Evolutionary conservation across 495 filamentous ascomycete species (phyloP).

Genomic region (Tuber indicum): DNA sequence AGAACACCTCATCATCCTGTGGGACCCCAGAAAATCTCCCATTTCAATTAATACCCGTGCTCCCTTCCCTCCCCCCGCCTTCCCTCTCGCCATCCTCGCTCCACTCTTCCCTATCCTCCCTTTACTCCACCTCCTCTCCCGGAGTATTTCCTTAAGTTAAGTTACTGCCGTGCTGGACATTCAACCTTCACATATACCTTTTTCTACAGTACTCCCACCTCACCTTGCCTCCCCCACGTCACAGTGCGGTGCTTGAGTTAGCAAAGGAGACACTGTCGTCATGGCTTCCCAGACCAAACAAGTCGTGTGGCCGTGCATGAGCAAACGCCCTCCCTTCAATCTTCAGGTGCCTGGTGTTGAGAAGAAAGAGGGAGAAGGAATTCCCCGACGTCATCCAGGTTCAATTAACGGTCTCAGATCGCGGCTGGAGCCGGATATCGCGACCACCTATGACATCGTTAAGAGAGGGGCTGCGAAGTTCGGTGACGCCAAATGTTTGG

Average conservation of each 20-base stretch:
- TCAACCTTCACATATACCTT: background rate
- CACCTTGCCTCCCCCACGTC: background rate
- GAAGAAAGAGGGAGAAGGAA: conserved; percentile 77
- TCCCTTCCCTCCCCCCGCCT: background rate
- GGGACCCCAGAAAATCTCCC: background rate
- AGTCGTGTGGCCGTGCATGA: conserved; percentile 59
- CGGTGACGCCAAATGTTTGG: conserved; percentile 83
- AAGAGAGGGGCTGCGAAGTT: conserved; percentile 68
- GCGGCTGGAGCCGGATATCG: conserved; percentile 59
- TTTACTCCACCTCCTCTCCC: background rate
- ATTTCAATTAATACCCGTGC: background rate
- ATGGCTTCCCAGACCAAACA: conserved; percentile 49
- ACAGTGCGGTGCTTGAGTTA: background rate
- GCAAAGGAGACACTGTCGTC: conserved; percentile 15
- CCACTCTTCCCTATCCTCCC: background rate
- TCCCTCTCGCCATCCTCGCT: background rate
- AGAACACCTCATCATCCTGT: conserved; percentile 5
- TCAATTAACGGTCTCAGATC: conserved; percentile 63
- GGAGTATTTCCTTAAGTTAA: background rate
- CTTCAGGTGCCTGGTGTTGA: conserved; percentile 71
- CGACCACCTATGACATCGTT: conserved; percentile 80
- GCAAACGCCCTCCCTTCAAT: conserved; percentile 61
- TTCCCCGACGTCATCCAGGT: conserved; percentile 69
- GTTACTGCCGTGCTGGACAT: background rate
- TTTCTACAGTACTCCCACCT: background rate